Evolutionary conservation across 345 rosid genomes (phyloP).

Genomic region (Sisymbrium irio): DNA sequence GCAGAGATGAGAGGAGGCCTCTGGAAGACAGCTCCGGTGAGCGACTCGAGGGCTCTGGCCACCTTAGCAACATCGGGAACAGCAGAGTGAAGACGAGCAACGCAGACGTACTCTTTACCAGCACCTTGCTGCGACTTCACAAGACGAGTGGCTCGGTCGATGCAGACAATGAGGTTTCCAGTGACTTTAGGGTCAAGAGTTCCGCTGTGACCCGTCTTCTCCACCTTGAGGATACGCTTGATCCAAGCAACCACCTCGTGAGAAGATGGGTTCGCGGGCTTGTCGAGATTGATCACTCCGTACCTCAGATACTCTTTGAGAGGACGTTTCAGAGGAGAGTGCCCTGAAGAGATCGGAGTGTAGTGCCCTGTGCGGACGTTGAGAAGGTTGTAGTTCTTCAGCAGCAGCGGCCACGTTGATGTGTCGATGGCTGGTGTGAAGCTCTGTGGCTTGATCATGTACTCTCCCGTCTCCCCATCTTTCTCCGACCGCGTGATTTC

Average conservation of each 20-base stretch:
- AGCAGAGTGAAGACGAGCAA: constrained; percentile 85
- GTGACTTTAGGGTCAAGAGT: constrained; percentile 97
- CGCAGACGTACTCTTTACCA: constrained; percentile 92
- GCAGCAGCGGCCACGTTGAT: constrained; percentile 86
- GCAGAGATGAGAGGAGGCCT: constrained; percentile 91
- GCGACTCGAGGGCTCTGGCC: constrained; percentile 79
- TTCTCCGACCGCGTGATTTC: constrained; percentile 61
- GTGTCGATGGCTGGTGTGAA: constrained; percentile 80
- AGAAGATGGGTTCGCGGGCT: constrained; percentile 93
- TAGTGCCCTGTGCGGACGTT: constrained; percentile 96
- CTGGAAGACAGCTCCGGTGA: constrained; percentile 94
- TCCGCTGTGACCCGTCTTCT: constrained; percentile 94
- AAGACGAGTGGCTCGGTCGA: constrained; percentile 89
- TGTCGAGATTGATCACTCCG: constrained; percentile 84
- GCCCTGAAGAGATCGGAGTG: constrained; percentile 82
- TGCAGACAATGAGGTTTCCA: constrained; percentile 86
- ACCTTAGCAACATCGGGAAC: constrained; percentile 85
- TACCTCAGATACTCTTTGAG: constrained; percentile 76
- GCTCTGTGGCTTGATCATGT: constrained; percentile 81
- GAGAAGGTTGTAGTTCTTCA: constrained; percentile 90
- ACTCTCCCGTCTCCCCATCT: constrained; percentile 38
- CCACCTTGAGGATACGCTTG: constrained; percentile 84
- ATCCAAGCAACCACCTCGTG: constrained; percentile 99
- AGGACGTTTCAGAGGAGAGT: constrained; percentile 91
- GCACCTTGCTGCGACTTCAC: constrained; percentile 99